A percentile compares a stretch with the other conserved stretches of the same genome.
These are phyloP conservation scores for Trichoderma sp. DNA, from an alignment of 2,329 filamentous ascomycete species.

Conservation along the genomic window DNA sequence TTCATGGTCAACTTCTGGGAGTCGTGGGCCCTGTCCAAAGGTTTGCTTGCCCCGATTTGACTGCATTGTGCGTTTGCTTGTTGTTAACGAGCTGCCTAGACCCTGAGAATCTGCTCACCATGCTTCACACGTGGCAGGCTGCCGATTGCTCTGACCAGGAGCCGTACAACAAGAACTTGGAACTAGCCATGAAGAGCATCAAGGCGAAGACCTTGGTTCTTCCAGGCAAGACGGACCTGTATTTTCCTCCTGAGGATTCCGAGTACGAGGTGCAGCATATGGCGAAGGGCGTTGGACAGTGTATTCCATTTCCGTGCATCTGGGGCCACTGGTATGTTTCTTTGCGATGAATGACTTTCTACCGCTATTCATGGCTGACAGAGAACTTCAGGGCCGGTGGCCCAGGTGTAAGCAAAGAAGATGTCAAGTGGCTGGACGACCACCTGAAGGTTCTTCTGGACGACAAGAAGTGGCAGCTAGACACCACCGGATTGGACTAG, in stretches of 20 bases:
- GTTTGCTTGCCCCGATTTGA: slow-evolving; percentile 37
- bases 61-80: neutral
- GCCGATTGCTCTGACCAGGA: slow-evolving; percentile 70
- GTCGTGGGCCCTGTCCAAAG: slow-evolving; percentile 68
- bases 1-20: slow-evolving; percentile 80
- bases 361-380: neutral
- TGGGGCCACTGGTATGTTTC: slow-evolving; percentile 46
- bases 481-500: slow-evolving; percentile 10
- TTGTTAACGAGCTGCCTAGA: slow-evolving; percentile 43
- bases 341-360: neutral
- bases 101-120: slow-evolving; percentile 72
- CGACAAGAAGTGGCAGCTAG: slow-evolving; percentile 29
- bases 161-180: slow-evolving; percentile 68
- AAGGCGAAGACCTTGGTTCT: slow-evolving; percentile 73
- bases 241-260: slow-evolving; percentile 80
- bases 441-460: slow-evolving; percentile 54
- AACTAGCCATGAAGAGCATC: slow-evolving; percentile 66
- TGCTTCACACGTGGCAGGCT: slow-evolving; percentile 79
- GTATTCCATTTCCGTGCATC: slow-evolving; percentile 46
- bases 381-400: slow-evolving; percentile 59
- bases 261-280: slow-evolving; percentile 67
- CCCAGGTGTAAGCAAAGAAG: slow-evolving; percentile 69
- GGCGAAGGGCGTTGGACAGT: slow-evolving; percentile 39
- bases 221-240: slow-evolving; percentile 73
- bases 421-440: slow-evolving; percentile 71